phyloP scores from a whole-genome alignment of 441 rosid species.

The Pelargonium cotyledonis region DNA sequence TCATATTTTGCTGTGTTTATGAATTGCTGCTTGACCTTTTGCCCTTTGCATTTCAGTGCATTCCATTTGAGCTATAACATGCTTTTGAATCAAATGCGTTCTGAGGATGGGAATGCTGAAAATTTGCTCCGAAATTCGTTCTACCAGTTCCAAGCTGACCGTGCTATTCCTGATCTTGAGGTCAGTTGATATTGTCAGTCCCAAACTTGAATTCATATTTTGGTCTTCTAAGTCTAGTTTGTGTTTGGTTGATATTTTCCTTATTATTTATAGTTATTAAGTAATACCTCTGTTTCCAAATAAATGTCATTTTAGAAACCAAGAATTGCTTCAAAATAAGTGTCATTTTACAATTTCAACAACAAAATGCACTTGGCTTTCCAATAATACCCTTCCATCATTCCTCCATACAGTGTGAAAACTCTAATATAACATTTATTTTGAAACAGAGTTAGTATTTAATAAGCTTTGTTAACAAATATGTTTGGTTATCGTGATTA shows the following conservation, averaged over 20 bases:
- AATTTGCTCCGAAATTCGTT: conserved; percentile 92
- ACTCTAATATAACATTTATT: too few species aligned
- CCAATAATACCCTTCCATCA: too few species aligned
- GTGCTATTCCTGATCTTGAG: conserved; percentile 86
- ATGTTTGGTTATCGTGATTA: neutral
- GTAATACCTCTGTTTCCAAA: too few species aligned
- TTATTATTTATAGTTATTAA: neutral
- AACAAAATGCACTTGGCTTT: too few species aligned
- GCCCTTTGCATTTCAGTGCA: conserved; percentile 50
- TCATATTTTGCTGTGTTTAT: neutral
- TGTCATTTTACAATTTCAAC: too few species aligned
- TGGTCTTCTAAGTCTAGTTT: neutral
- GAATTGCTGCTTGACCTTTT: neutral
- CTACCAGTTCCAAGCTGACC: conserved; percentile 97
- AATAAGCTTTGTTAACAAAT: too few species aligned
- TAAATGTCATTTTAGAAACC: too few species aligned
- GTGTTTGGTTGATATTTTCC: conserved; percentile 2
- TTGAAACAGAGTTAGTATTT: too few species aligned
- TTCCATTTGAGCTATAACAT: conserved; percentile 97
- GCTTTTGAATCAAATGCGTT: conserved; percentile 92
- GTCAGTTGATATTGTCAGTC: conserved; percentile 32
- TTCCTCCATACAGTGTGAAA: too few species aligned
- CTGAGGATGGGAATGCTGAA: conserved; percentile 96
- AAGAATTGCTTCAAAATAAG: too few species aligned
- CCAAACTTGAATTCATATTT: neutral